These are phyloP conservation scores for Melocanna baccifera DNA, from an alignment of 176 grass and related monocot species.

Conservation along the genomic window DNA sequence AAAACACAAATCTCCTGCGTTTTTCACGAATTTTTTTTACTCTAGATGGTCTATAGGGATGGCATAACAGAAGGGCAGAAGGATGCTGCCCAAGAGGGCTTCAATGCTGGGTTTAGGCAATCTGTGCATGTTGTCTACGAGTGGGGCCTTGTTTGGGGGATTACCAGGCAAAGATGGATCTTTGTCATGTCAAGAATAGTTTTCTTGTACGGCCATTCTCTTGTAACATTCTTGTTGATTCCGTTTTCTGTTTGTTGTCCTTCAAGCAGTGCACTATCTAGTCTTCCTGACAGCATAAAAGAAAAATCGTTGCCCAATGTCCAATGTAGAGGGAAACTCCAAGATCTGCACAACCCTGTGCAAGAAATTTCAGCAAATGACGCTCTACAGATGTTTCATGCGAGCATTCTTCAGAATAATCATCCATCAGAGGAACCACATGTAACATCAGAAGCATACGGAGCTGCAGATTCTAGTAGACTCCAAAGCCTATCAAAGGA, in stretches of 20 bases:
- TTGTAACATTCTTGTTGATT: background rate
- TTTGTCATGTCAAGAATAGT: background rate
- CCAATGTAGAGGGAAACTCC: conserved; percentile 39
- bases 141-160: conserved; percentile 70
- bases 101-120: conserved; percentile 81
- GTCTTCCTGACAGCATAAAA: conserved; percentile 45
- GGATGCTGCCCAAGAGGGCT: conserved; percentile 77
- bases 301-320: conserved; percentile 48
- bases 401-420: conserved; percentile 35
- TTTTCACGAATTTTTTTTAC: too few relatives aligned
- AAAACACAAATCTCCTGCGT: too few relatives aligned
- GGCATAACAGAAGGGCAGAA: conserved; percentile 73
- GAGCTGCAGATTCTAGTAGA: conserved; percentile 37
- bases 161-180: conserved; percentile 51
- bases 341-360: conserved; percentile 35
- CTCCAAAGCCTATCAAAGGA: conserved; percentile 43
- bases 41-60: conserved; percentile 86
- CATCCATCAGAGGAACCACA: background rate
- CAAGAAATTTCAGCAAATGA: conserved; percentile 53
- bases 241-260: background rate
- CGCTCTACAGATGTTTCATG: conserved; percentile 49
- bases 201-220: background rate
- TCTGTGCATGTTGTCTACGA: conserved; percentile 64
- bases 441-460: background rate
- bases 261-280: conserved; percentile 46